Base-by-base conservation (phyloP, 2,329 filamentous ascomycete genomes). In the Ophiostoma triangulosporum region DNA sequence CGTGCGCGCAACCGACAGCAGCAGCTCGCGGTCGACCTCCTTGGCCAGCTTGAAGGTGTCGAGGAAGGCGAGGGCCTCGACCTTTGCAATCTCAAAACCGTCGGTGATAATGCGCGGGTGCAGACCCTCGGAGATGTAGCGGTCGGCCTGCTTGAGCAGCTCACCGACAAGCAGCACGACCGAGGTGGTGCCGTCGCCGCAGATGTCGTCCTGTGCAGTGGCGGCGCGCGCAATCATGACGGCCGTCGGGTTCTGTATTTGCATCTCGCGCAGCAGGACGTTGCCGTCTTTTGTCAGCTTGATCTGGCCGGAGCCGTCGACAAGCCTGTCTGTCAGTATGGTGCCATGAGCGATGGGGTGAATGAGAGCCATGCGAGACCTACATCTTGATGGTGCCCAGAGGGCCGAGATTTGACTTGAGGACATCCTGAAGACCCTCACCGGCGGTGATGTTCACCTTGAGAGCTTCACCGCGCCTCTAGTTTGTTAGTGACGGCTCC, bases 201-300 rank as follows among this genome's bases (percentile, higher is more conserved):
- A 95, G 63, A 98, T 98, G 64, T 98, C 93, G 69, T 98, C 93
- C 69, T 98, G 91, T 61, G 93, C 93, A 35, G 93, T 98, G 55
- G 93, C 93, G 64, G 91, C 89, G 66, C 81, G 73, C 54, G 80
- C 81, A 68, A 84, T 84, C 80, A 84, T 84, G 58, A 93, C 93
- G 60, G 93, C 93, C 33, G 93, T 98, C 27, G 93, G 93, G 70
- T 97, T 97, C 73, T 96, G 91, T 67, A 97, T 97, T 81, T 97
- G 90, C 81, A 84, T 84, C 68, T 85, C 81, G 63, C 81, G 74
- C 59, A 84, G 70, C 26, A 84, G 75, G 57, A 97, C 91, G 65
- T 95, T 96, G 67, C 93, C 93, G 72, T 98, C 93, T 71, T 98
- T 98, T 63, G 93, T 98, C 68, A 98, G 80, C 74, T 98, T 98